These are phyloP conservation scores for Melampsora larici-populina DNA, from an alignment of 1,284 basidiomycete genomes.

Conservation along the genomic window DNA sequence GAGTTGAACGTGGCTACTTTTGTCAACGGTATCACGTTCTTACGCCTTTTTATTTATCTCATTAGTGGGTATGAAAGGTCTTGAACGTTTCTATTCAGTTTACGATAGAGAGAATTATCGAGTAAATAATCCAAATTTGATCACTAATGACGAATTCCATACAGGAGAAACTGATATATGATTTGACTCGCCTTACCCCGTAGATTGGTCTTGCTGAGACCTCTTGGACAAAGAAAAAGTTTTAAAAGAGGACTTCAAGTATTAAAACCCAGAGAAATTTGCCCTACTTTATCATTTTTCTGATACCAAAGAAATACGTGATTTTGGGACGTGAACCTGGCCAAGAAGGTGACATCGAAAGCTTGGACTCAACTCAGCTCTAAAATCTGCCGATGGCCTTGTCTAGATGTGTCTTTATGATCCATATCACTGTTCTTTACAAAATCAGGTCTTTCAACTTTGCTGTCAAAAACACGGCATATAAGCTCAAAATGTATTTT, in stretches of 20 bases:
- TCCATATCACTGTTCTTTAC: no score
- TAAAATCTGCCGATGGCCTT: no score
- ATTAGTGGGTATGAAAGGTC: neutral
- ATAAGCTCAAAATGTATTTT: no score
- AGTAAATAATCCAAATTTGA: neutral
- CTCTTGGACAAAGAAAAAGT: neutral
- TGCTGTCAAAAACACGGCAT: no score
- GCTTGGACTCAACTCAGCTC: no score
- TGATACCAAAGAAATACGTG: no score
- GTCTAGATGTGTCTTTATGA: no score
- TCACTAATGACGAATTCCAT: neutral
- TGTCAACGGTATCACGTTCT: neutral
- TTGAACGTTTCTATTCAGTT: neutral
- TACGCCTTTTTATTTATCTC: neutral
- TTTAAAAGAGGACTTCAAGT: neutral
- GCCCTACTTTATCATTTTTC: no score
- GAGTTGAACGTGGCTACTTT: neutral
- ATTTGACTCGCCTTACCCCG: neutral
- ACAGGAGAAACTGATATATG: neutral
- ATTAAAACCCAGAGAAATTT: no score
- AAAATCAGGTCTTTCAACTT: no score
- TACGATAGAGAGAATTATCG: neutral
- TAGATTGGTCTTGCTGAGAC: conserved; percentile 2
- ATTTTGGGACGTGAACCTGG: no score
- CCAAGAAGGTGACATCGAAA: no score